Evolutionary conservation across 2,329 filamentous ascomycete species (phyloP).

Genomic region (Hypomyces perniciosus): DNA sequence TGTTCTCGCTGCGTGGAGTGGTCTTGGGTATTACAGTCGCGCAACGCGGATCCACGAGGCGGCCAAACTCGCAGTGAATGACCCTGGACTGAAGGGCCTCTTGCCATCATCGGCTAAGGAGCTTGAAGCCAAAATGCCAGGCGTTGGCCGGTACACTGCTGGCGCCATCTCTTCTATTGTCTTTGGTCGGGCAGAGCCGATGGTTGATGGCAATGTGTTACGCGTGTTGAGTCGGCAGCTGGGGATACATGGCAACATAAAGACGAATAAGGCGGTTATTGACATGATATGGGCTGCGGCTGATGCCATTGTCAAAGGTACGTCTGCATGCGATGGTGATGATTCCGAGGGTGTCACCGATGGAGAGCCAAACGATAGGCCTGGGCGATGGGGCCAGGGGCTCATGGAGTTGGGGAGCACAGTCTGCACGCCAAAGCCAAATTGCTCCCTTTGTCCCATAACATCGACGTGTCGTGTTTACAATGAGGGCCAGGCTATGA

Average conservation of each 20-base stretch:
- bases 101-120: conserved; percentile 42
- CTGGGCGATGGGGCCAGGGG: conserved; percentile 58
- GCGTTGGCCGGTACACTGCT: conserved; percentile 57
- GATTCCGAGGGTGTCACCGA: conserved; percentile 13
- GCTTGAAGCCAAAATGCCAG: conserved; percentile 47
- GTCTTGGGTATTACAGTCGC: conserved; percentile 60
- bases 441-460: conserved; percentile 48
- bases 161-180: conserved; percentile 58
- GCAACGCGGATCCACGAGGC: conserved; percentile 55
- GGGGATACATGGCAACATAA: conserved; percentile 50
- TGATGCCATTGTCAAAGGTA: conserved; percentile 46
- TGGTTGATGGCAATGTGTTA: conserved; percentile 60
- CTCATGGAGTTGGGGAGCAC: conserved; percentile 62
- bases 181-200: conserved; percentile 51
- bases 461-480: conserved; percentile 46
- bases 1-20: conserved; percentile 53
- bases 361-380: conserved; percentile 38
- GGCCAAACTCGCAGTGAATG: conserved; percentile 43
- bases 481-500: conserved; percentile 37
- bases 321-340: conserved; percentile 34
- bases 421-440: conserved; percentile 53
- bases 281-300: conserved; percentile 55
- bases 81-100: conserved; percentile 37
- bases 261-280: conserved; percentile 46
- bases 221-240: conserved; percentile 56